Conservation (phyloP, 805 yeast species). For the Wickerhamiella galacta region DNA sequence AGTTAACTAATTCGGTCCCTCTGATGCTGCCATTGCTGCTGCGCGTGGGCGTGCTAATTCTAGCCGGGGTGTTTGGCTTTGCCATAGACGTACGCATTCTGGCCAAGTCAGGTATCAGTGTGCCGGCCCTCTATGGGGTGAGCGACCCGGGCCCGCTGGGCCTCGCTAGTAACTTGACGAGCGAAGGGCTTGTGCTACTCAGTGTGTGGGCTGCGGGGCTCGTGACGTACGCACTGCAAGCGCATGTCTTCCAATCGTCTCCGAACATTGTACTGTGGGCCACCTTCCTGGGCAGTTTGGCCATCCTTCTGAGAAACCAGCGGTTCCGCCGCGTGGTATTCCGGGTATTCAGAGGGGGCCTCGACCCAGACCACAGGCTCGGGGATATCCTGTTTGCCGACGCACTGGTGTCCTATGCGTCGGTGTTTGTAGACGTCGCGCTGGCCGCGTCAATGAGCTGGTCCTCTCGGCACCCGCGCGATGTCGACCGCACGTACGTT, state of each 20-base stretch:
- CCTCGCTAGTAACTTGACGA: too few relatives aligned
- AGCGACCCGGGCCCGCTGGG: too few relatives aligned
- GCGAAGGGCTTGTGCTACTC: neutral
- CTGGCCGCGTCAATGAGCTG: slow-evolving; percentile 34
- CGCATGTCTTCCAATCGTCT: neutral
- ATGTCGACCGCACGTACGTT: slow-evolving; percentile 24
- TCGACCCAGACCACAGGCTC: slow-evolving; percentile 40
- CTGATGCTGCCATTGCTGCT: neutral
- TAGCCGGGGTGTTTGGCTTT: neutral
- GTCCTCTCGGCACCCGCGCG: slow-evolving; percentile 8
- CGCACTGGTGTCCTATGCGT: slow-evolving; percentile 65
- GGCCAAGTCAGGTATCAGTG: neutral
- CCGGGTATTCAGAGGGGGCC: slow-evolving; percentile 41
- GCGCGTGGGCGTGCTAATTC: neutral
- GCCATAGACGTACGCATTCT: neutral
- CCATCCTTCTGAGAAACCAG: slow-evolving; percentile 24
- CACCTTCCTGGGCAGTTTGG: slow-evolving; percentile 24
- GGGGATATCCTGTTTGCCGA: slow-evolving; percentile 77
- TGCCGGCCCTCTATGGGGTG: neutral
- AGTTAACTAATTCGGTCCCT: neutral
- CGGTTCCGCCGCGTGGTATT: slow-evolving; percentile 28
- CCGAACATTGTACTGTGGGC: slow-evolving; percentile 24
- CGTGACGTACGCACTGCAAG: slow-evolving; percentile 1
- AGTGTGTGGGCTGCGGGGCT: neutral
- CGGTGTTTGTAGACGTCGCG: slow-evolving; percentile 55